A percentile compares a stretch with the other conserved stretches of the same genome.
phyloP scores from a whole-genome alignment of 1,139 yeast species.

The Eremothecium sinecaudum region DNA sequence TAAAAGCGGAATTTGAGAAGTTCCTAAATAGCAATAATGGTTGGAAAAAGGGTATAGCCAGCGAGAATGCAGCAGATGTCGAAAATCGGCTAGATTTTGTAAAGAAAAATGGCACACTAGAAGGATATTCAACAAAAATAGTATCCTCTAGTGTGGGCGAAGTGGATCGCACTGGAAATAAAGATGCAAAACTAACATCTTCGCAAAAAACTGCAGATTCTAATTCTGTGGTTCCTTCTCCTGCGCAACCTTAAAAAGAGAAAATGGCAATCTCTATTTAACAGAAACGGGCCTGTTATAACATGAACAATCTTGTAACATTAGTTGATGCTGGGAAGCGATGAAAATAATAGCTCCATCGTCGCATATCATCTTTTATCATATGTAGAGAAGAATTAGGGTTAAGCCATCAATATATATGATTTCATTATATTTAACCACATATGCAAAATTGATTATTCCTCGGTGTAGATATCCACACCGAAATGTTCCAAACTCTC shows the following conservation, averaged over 20 bases:
- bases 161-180: neutral
- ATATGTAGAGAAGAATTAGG: too few species aligned
- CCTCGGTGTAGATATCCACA: slow-evolving; percentile 66
- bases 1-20: slow-evolving; percentile 19
- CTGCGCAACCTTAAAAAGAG: too few species aligned
- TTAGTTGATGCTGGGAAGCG: slow-evolving; percentile 1
- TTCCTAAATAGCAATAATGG: slow-evolving; percentile 19
- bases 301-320: slow-evolving; percentile 6
- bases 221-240: neutral
- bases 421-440: too few species aligned
- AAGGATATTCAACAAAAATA: slow-evolving; percentile 3
- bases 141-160: too few species aligned
- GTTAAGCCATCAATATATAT: too few species aligned
- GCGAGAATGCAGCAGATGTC: slow-evolving; percentile 10
- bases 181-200: neutral
- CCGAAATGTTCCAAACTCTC: slow-evolving; percentile 79
- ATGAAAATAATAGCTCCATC: too few species aligned
- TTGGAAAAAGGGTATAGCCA: slow-evolving; percentile 18
- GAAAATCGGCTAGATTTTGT: slow-evolving; percentile 9
- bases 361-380: too few species aligned
- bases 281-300: too few species aligned
- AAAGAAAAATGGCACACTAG: slow-evolving; percentile 14
- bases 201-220: neutral
- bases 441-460: too few species aligned
- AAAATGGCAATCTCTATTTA: too few species aligned